phyloP scores from a whole-genome alignment of 2,329 filamentous ascomycete genomes.

The Neurospora crassa region DNA sequence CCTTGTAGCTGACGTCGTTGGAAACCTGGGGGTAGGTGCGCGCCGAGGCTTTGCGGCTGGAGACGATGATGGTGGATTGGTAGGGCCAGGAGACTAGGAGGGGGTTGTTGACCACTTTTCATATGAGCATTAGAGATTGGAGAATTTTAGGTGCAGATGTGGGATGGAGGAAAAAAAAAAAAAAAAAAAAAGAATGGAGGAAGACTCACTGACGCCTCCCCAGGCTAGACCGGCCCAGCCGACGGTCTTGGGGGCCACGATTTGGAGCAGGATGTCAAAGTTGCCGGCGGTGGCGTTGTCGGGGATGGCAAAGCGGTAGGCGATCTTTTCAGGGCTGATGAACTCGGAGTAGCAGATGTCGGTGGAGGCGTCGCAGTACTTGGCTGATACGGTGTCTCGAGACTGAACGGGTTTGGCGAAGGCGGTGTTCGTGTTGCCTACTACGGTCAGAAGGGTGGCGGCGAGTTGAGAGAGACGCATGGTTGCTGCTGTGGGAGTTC shows the following conservation, averaged over 20 bases:
- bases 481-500: neutral
- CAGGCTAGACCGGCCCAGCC: slow-evolving; percentile 33
- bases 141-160: too few species aligned
- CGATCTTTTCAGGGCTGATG: slow-evolving; percentile 17
- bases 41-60: slow-evolving; percentile 27
- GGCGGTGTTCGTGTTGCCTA: slow-evolving; percentile 9
- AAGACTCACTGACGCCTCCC: slow-evolving; percentile 24
- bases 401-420: slow-evolving; percentile 11
- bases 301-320: slow-evolving; percentile 22
- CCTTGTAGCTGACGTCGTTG: slow-evolving; percentile 23
- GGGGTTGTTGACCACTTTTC: slow-evolving; percentile 28
- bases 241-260: slow-evolving; percentile 28
- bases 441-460: slow-evolving; percentile 12
- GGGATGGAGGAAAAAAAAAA: neutral
- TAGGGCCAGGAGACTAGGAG: slow-evolving; percentile 30
- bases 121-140: neutral
- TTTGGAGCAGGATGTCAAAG: slow-evolving; percentile 29
- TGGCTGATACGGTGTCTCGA: slow-evolving; percentile 7
- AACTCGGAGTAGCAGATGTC: slow-evolving; percentile 23
- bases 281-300: slow-evolving; percentile 22
- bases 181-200: accelerated
- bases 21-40: slow-evolving; percentile 26
- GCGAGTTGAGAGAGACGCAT: slow-evolving; percentile 19
- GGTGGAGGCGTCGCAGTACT: slow-evolving; percentile 21
- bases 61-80: slow-evolving; percentile 25